Conservation (phyloP, 106 monocot species). For the Gastrodia elata region DNA sequence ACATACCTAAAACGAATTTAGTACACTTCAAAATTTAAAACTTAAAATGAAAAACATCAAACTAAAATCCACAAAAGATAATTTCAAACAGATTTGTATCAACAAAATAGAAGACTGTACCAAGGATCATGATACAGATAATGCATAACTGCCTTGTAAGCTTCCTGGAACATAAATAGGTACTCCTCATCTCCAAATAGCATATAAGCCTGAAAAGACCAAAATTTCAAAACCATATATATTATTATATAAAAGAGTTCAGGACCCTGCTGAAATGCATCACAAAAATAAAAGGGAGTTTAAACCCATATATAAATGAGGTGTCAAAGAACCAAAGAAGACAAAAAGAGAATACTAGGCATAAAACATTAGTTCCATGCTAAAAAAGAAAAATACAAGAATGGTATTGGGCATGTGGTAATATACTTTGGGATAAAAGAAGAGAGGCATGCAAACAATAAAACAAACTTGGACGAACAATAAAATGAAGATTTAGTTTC, state of each 20-base stretch:
- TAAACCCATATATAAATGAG: neutral
- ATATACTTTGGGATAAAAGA: neutral
- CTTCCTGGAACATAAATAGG: slow-evolving; percentile 92
- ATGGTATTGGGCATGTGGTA: neutral
- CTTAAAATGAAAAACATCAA: neutral
- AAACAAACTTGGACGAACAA: neutral
- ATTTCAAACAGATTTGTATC: neutral
- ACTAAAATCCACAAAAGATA: neutral
- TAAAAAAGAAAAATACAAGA: neutral
- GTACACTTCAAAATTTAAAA: neutral
- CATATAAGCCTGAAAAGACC: slow-evolving; percentile 61
- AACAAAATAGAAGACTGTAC: slow-evolving; percentile 23
- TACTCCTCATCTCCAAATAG: slow-evolving; percentile 98
- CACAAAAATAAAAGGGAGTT: neutral
- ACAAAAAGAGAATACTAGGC: neutral
- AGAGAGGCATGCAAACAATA: neutral
- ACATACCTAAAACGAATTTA: slow-evolving; percentile 59
- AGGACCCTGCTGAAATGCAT: neutral
- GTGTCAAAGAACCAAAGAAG: neutral
- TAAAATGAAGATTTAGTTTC: neutral
- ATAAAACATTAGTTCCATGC: neutral
- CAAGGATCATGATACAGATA: slow-evolving; percentile 96
- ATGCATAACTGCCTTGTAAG: slow-evolving; percentile 91
- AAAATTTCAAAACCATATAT: neutral
- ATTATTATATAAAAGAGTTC: neutral